Evolutionary conservation across 805 yeast species (phyloP), one percentile per base, ranked within the genome.

Genomic region (Saturnispora hagleri): DNA sequence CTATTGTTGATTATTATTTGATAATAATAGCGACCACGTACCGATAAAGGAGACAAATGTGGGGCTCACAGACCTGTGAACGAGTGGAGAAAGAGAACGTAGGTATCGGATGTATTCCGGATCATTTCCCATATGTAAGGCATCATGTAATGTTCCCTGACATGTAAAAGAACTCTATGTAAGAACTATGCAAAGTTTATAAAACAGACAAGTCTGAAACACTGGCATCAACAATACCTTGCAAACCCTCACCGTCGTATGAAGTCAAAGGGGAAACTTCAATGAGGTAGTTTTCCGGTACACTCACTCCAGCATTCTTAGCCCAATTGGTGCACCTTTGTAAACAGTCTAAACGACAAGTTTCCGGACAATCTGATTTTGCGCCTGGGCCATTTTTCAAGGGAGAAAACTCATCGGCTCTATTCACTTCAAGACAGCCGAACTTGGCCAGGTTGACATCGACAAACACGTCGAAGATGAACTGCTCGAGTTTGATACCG

Each of bases 401-500:
- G 3, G 99, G 99, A 18, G 96, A 84, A 63, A 93, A 93, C 68
- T 93, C 99, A 53, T 81, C 82, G 3, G 71, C 56, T 66, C 99
- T 80, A 38, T 79, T 85, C 22, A 93, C 99, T 70, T 93, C 99
- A 53, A 93, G 74, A 64, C 95, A 87, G 1, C 96, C 99, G 66
- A 93, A 93, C 61, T 79, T 79, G 15, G 66, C 64, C 55, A 90
- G 64, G 12, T 79, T 76, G 35, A 93, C 84, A 31, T 82, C 77
- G 47, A 90, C 90, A 70, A 93, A 93, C 24, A 93, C 95, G 64
- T 93, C 99, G 71, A 93, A 93, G 52, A 93, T 95, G 62, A 93
- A 93, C 67, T 91, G 98, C 68, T 93, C 99, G 63, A 93, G 75
- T 67, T 93, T 93, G 63, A 91, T 82, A 43, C 98, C 99, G 66